Evolutionary conservation across 2,329 filamentous ascomycete genomes (phyloP), one percentile per base, ranked within the genome.

Genomic region (Ascochyta rabiei): DNA sequence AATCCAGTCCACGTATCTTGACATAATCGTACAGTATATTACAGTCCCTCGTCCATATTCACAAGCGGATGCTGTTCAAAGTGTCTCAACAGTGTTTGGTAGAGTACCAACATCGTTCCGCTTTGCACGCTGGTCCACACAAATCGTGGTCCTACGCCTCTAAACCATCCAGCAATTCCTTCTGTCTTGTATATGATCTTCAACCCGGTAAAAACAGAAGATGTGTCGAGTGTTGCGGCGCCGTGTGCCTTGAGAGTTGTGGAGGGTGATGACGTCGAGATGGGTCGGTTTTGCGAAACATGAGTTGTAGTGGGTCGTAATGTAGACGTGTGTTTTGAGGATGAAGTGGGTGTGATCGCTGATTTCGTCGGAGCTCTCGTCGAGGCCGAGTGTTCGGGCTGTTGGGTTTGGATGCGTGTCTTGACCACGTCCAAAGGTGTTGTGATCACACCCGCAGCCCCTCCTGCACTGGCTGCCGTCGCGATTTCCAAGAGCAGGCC

Each of bases 91-190:
- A 98, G 80, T 56, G 88, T 89, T 78, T 98, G 93, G 75, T 98
- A 98, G 74, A 97, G 81, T 66, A 98, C 93, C 72, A 98, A 81
- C 93, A 98, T 98, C 62, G 91, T 96, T 37, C 93, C 90, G 70
- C 90, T 96, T 79, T 99, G 95, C 53, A 98, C 91, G 69, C 93
- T 96, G 19, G 95, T 99, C 95, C 95, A 99, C 13, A 98, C 91
- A 53, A 89, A 89, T 48, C 95, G 86, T 1, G 95, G 95, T 0
- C 93, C 93, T 1, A 99, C 93, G 23, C 95, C 95, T 53, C 95
- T 86, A 77, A 99, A 99, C 87, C 91, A 96, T 1, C 95, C 96
- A 2, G 84, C 84, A 15, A 98, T 66, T 1, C 95, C 95, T 76
- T 99, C 95, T 6, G 89, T 91, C 63, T 85, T 86, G 78, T 98